These are phyloP conservation scores for Boletus vermiculosoides DNA, from an alignment of 768 basidiomycete genomes.

Conservation along the genomic window DNA sequence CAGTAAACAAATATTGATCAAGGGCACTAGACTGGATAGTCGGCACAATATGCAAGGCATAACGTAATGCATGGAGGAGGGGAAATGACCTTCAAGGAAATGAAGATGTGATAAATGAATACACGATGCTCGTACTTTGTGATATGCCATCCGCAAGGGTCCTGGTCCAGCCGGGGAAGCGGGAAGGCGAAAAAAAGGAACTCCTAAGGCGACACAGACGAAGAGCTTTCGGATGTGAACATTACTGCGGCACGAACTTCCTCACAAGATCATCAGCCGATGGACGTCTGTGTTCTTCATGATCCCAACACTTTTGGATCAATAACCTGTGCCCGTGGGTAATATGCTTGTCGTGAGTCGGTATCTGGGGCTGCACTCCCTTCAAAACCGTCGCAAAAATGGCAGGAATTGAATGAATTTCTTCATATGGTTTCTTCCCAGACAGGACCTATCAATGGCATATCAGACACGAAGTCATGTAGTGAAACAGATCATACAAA, in stretches of 20 bases:
- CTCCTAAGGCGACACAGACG: no score
- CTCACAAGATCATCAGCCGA: conserved; percentile 6
- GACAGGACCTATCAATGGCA: conserved; percentile 17
- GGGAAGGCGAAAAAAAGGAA: neutral
- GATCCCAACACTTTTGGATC: conserved; percentile 22
- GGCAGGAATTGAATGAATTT: neutral
- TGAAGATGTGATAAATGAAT: neutral
- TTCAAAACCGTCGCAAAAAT: neutral
- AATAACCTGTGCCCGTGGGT: neutral
- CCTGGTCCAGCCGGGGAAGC: conserved; percentile 1
- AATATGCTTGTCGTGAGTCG: neutral
- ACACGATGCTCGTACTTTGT: neutral
- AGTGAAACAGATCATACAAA: conserved; percentile 9
- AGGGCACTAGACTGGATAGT: neutral
- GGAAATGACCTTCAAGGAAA: neutral
- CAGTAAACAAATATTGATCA: neutral
- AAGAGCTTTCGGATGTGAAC: neutral
- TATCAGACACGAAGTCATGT: conserved; percentile 4
- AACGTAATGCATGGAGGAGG: neutral
- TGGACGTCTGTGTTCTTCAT: conserved; percentile 17
- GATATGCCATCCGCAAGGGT: neutral
- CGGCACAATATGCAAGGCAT: neutral
- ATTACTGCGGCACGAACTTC: neutral
- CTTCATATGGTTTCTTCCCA: conserved; percentile 21
- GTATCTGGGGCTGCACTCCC: conserved; percentile 15